Conservation (phyloP, 2,329 filamentous ascomycete genomes). For the Aspergillus sp. region DNA sequence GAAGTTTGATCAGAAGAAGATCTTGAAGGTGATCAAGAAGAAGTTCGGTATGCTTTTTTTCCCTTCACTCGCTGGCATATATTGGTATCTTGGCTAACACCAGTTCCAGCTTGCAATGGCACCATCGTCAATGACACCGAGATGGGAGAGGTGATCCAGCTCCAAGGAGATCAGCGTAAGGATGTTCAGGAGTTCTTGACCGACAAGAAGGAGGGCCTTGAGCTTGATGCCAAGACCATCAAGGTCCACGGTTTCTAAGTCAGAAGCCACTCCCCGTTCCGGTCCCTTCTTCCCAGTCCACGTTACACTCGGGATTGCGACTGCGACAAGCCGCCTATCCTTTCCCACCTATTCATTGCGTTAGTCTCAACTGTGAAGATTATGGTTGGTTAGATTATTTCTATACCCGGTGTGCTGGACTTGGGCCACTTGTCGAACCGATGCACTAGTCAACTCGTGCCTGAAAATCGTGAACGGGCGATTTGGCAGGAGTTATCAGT, state of each 20-base stretch:
- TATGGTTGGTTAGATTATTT: constrained; percentile 21
- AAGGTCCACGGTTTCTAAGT: constrained; percentile 65
- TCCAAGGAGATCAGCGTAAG: constrained; percentile 98
- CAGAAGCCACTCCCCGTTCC: constrained; percentile 42
- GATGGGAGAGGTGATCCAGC: constrained; percentile 99
- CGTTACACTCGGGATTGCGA: constrained; percentile 37
- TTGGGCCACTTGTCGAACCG: constrained; percentile 31
- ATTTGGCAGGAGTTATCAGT: constrained; percentile 18
- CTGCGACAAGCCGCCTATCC: constrained; percentile 27
- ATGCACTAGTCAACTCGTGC: constrained; percentile 26
- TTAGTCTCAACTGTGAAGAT: constrained; percentile 20
- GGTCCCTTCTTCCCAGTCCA: constrained; percentile 44
- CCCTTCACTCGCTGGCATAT: neutral
- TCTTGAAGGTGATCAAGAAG: constrained; percentile 99
- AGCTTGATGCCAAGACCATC: constrained; percentile 94
- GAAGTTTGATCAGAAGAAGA: constrained; percentile 99
- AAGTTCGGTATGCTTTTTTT: constrained; percentile 71
- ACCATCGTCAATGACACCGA: constrained; percentile 94
- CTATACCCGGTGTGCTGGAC: constrained; percentile 30
- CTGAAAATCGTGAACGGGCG: constrained; percentile 20
- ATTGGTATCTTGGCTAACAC: constrained; percentile 20
- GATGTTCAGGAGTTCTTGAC: constrained; percentile 97
- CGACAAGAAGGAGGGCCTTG: constrained; percentile 92
- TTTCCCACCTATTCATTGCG: constrained; percentile 23
- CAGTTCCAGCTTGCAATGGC: constrained; percentile 87